phyloP scores from a whole-genome alignment of 495 filamentous ascomycete genomes.

The Hypoxylon crocopeplum region DNA sequence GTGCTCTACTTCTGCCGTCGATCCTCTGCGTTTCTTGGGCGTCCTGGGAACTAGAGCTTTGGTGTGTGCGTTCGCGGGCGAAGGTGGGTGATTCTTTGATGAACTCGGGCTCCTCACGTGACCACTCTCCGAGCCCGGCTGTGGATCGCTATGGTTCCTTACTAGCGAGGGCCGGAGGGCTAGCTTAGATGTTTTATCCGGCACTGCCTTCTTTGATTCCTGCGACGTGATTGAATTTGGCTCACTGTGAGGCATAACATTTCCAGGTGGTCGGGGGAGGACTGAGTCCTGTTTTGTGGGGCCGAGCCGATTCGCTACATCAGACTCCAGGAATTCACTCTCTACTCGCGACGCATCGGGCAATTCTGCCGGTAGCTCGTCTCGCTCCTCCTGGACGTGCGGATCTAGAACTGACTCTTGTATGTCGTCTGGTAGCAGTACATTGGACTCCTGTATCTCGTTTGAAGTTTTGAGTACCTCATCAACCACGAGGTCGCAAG shows the following conservation, averaged over 20 bases:
- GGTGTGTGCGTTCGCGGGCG: not conserved
- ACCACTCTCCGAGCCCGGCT: not conserved
- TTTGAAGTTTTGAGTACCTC: not conserved
- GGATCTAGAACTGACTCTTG: not conserved
- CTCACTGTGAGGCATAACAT: not conserved
- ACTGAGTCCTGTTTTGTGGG: not conserved
- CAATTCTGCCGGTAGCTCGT: not conserved
- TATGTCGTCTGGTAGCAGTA: too few relatives aligned
- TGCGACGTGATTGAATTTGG: not conserved
- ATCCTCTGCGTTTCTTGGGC: conserved; percentile 29
- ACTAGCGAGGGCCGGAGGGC: not conserved
- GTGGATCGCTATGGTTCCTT: not conserved
- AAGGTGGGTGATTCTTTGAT: not conserved
- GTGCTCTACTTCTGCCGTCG: not conserved
- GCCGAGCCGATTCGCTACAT: not conserved
- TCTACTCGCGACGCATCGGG: not conserved
- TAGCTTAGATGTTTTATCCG: conserved; percentile 1
- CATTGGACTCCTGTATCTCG: not conserved
- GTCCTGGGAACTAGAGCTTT: conserved; percentile 20
- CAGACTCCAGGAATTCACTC: not conserved
- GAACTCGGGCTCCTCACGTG: not conserved
- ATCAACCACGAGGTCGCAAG: not conserved
- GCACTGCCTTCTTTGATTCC: not conserved
- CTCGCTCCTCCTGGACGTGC: not conserved
- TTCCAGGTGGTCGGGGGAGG: not conserved